Percentiles rank a stretch among this genome's conserved stretches.
Conservation (phyloP, 768 basidiomycete genomes). For the Rhodosporidiobolus sp. region DNA sequence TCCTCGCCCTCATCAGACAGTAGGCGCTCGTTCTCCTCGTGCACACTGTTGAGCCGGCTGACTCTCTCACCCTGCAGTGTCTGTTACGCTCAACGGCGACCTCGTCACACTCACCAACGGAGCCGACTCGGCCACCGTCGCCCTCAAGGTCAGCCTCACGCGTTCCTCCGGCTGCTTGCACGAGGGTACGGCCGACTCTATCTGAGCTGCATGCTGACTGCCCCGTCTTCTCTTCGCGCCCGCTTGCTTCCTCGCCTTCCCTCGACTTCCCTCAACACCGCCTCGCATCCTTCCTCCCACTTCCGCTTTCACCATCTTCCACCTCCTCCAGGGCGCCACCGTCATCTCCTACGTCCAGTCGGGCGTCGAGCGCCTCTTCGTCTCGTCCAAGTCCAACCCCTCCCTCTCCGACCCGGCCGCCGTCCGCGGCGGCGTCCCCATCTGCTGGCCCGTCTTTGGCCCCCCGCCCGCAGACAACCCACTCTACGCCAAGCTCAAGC, state of each 20-base stretch:
- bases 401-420: constrained; percentile 25
- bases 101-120: constrained; percentile 15
- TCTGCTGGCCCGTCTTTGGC: constrained; percentile 66
- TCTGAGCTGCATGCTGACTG: too few species aligned
- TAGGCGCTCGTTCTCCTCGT: neutral
- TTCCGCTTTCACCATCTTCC: neutral
- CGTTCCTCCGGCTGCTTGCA: too few species aligned
- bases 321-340: constrained; percentile 32
- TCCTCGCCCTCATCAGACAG: neutral
- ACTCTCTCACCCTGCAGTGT: constrained; percentile 2
- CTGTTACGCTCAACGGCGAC: neutral
- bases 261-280: neutral
- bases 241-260: neutral
- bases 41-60: neutral
- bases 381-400: constrained; percentile 23
- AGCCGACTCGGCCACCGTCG: constrained; percentile 6
- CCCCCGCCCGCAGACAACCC: constrained; percentile 63
- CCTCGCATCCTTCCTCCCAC: neutral
- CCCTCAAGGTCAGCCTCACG: constrained; percentile 31
- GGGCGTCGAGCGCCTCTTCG: constrained; percentile 38
- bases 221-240: neutral
- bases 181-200: too few species aligned
- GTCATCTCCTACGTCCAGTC: constrained; percentile 32
- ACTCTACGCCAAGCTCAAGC: constrained; percentile 63
- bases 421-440: constrained; percentile 42